A percentile compares a stretch with the other conserved stretches of the same genome.
Evolutionary conservation across 2,329 filamentous ascomycete species (phyloP).

Genomic region (Huntiella bhutanensis): DNA sequence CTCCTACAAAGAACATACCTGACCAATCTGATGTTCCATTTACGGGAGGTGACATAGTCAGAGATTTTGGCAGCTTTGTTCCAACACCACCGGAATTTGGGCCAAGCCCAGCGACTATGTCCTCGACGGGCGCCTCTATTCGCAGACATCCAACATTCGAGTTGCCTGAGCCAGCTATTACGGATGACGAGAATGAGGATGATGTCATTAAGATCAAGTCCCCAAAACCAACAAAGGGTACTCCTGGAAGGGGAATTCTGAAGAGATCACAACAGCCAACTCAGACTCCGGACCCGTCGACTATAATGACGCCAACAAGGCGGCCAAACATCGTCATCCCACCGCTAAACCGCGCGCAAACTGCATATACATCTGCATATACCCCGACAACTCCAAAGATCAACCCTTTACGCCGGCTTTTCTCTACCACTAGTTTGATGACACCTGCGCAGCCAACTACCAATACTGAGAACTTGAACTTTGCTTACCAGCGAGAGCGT

Average conservation of each 20-base stretch:
- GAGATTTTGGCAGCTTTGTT: constrained; percentile 5
- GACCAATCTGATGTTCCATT: too few species aligned
- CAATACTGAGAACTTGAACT: constrained; percentile 21
- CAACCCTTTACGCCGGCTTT: constrained; percentile 18
- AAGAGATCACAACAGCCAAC: background rate
- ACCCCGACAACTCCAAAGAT: constrained; percentile 15
- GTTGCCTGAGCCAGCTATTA: constrained; percentile 35
- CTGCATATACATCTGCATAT: background rate
- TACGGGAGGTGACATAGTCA: background rate
- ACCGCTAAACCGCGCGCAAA: background rate
- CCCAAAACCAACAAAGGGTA: background rate
- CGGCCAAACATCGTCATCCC: background rate
- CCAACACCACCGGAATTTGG: constrained; percentile 3
- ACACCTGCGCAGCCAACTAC: background rate
- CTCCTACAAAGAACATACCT: too few species aligned
- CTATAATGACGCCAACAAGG: constrained; percentile 1
- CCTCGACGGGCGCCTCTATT: constrained; percentile 9
- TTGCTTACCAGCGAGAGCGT: constrained; percentile 54
- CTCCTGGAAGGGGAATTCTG: constrained; percentile 2
- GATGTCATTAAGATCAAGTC: constrained; percentile 1
- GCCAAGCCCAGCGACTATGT: background rate
- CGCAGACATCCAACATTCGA: constrained; percentile 22
- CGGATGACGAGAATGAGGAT: constrained; percentile 11
- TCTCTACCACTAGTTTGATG: constrained; percentile 16
- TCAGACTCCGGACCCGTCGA: background rate